phyloP scores from a whole-genome alignment of 306 rosid species.

The Fragaria iinumae region DNA sequence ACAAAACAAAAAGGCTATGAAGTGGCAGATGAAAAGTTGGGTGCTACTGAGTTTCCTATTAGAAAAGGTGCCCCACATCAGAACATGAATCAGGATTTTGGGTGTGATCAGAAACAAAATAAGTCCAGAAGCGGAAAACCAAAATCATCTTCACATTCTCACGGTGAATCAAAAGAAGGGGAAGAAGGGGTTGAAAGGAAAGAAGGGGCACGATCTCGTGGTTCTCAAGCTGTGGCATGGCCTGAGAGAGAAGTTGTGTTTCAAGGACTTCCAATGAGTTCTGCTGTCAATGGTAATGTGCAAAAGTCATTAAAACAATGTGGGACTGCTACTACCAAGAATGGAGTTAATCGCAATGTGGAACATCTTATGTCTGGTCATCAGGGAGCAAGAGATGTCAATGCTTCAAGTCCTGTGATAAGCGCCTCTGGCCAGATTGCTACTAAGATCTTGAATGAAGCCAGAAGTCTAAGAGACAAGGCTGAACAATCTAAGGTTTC shows the following conservation, averaged over 20 bases:
- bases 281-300: conserved; percentile 32
- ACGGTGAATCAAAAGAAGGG: conserved; percentile 18
- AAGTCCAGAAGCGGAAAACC: conserved; percentile 44
- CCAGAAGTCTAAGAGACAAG: conserved; percentile 52
- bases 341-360: conserved; percentile 27
- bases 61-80: conserved; percentile 29
- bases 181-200: conserved; percentile 26
- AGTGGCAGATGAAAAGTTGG: conserved; percentile 38
- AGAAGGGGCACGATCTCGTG: conserved; percentile 30
- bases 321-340: conserved; percentile 34
- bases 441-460: conserved; percentile 51
- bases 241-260: conserved; percentile 37
- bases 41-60: conserved; percentile 31
- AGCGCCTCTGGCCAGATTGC: conserved; percentile 47
- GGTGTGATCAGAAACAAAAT: conserved; percentile 29
- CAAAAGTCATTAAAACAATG: conserved; percentile 34
- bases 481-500: conserved; percentile 72
- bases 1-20: conserved; percentile 33
- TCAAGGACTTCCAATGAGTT: conserved; percentile 36
- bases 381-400: conserved; percentile 26
- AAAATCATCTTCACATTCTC: conserved; percentile 31
- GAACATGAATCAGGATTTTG: conserved; percentile 39
- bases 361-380: conserved; percentile 39
- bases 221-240: conserved; percentile 28
- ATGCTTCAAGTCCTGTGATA: conserved; percentile 43